phyloP scores from a whole-genome alignment of 495 filamentous ascomycete species.

The Sordaria brevicollis region DNA sequence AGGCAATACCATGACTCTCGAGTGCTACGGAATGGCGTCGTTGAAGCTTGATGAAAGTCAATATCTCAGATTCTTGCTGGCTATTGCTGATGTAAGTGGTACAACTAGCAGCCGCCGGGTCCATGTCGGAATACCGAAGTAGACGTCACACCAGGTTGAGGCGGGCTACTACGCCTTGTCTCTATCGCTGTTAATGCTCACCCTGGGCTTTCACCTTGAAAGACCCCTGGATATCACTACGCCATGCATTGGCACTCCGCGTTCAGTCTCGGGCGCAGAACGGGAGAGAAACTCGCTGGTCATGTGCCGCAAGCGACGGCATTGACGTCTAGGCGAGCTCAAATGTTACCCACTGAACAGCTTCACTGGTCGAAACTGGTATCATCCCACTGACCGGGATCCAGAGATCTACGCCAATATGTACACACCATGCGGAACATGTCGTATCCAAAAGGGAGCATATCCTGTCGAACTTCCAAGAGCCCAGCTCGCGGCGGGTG shows the following conservation, averaged over 20 bases:
- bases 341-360: not conserved
- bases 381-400: not conserved
- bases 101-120: not conserved
- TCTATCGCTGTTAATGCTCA: not conserved
- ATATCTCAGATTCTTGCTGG: not conserved
- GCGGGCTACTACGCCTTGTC: not conserved
- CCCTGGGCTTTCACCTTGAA: not conserved
- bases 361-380: not conserved
- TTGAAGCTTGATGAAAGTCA: not conserved
- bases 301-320: not conserved
- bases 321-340: not conserved
- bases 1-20: not conserved
- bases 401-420: not conserved
- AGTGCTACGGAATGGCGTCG: not conserved
- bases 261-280: not conserved
- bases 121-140: not conserved
- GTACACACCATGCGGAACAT: not conserved
- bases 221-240: not conserved
- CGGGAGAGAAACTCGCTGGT: not conserved
- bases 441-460: not conserved
- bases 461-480: not conserved
- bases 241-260: not conserved
- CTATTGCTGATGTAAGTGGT: not conserved
- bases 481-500: not conserved
- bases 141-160: not conserved